phyloP scores from a whole-genome alignment of 2,329 filamentous ascomycete species.

The Sporothrix pseudoabietina region DNA sequence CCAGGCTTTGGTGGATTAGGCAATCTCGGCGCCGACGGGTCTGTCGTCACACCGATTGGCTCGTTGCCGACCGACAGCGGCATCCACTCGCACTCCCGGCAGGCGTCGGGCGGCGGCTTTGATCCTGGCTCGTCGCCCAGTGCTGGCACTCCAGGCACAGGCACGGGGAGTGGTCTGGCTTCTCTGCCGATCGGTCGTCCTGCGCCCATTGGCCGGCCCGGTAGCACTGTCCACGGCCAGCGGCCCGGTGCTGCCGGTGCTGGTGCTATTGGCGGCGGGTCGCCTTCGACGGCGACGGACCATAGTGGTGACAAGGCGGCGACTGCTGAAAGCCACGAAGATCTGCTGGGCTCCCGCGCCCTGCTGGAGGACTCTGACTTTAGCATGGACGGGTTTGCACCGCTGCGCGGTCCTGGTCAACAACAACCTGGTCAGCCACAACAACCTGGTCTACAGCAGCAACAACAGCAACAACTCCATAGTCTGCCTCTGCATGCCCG shows the following conservation, averaged over 20 bases:
- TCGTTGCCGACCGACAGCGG: conserved; percentile 41
- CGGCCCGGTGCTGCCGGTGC: conserved; percentile 37
- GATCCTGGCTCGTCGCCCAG: conserved; percentile 52
- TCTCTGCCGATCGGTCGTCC: conserved; percentile 79
- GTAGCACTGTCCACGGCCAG: conserved; percentile 65
- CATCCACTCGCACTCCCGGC: conserved; percentile 64
- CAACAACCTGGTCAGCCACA: too few species aligned
- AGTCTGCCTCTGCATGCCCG: background rate
- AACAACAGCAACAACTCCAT: background rate
- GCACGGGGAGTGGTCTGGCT: conserved; percentile 42
- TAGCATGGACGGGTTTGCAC: conserved; percentile 46
- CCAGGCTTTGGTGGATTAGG: conserved; percentile 57
- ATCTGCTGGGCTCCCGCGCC: conserved; percentile 85
- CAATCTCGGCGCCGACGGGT: conserved; percentile 41
- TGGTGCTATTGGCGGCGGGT: conserved; percentile 10
- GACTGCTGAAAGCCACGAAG: background rate
- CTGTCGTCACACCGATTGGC: conserved; percentile 20
- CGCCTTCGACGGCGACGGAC: conserved; percentile 32
- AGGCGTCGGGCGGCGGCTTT: conserved; percentile 70
- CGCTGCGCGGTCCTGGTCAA: conserved; percentile 34
- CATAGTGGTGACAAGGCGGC: background rate
- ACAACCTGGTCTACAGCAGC: too few species aligned
- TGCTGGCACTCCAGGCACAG: background rate
- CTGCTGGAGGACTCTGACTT: conserved; percentile 75
- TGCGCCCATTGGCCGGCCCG: conserved; percentile 83